A percentile compares a stretch with the other conserved stretches of the same genome.
Evolutionary conservation across 805 yeast species (phyloP).

Genomic region (Ogataea wickerhamii): DNA sequence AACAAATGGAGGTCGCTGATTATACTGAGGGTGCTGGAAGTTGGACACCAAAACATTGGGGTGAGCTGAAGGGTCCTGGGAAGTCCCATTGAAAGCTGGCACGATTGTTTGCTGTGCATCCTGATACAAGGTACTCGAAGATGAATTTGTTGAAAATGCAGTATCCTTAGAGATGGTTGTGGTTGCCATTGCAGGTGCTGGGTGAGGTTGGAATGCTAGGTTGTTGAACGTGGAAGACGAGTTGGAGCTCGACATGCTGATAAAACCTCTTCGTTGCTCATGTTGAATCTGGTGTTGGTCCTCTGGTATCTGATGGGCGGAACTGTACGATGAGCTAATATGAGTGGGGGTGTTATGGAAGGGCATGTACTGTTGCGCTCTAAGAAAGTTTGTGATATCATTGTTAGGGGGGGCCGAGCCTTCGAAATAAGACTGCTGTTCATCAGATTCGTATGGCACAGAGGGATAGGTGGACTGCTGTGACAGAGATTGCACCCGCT

Average conservation of each 20-base stretch:
- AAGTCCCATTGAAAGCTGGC: neutral
- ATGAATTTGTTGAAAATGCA: conserved; percentile 37
- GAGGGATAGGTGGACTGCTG: conserved; percentile 8
- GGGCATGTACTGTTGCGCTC: conserved; percentile 29
- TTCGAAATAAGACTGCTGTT: neutral
- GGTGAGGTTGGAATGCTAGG: conserved; percentile 32
- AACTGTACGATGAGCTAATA: conserved; percentile 38
- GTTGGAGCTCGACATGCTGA: conserved; percentile 14
- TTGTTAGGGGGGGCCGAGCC: conserved; percentile 2
- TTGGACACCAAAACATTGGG: conserved; percentile 6
- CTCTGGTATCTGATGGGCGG: conserved; percentile 2
- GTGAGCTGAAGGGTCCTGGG: conserved; percentile 10
- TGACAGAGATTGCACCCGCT: conserved; percentile 12
- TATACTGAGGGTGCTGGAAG: conserved; percentile 10
- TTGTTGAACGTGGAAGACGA: conserved; percentile 13
- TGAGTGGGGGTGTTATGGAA: conserved; percentile 46
- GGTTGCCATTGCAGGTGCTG: conserved; percentile 49
- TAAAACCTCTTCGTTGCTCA: conserved; percentile 14
- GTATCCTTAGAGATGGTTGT: conserved; percentile 51
- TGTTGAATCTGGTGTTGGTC: conserved; percentile 6
- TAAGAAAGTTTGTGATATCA: neutral
- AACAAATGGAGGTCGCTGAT: conserved; percentile 14
- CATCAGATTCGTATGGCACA: conserved; percentile 1
- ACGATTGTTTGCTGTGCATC: conserved; percentile 29
- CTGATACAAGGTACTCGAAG: conserved; percentile 31